Base-by-base conservation (phyloP, 768 basidiomycete genomes). In the Rubroboletus pulcherrimus region DNA sequence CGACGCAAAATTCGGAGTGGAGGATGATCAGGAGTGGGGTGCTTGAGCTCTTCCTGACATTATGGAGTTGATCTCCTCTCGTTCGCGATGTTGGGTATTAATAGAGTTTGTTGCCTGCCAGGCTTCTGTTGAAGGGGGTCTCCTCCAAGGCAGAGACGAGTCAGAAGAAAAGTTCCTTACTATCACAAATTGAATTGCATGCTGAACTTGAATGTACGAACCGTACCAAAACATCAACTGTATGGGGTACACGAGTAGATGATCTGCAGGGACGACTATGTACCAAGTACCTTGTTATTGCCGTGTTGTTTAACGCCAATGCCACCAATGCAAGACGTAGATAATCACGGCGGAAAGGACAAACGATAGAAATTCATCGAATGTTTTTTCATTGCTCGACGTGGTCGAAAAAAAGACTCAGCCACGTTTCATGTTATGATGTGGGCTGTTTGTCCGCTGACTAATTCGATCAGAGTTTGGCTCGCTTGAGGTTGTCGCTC, bases 221-320 rank as follows among this genome's bases (percentile, higher is more conserved):
- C 69, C 61, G 64, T 60, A 65, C 59, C 60, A 69, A 71, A 61
- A 62, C 60, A 71, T 62, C 67, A 60, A 68, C 73, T 66, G 63
- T 75, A 78, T 82, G 80, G 81, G 77, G 37, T 59, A 44, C 57
- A 66, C 75, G 73, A 79, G 79, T 71, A 71, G 79, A 84, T 77
- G 78, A 77, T 85, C 84, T 85, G 82, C 81, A 72, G 71, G 73
- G 68, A 67, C 61, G 63, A 58, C 56, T 21, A 24, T 42, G 54
- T 61, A 60, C 51, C 14, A 46, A 46, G 60, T 62, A 64, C 61
- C 12, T 77, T 53, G 10, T 48, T 87, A 61, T 87, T 56, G 84
- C 84, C 83, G 77, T 69, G 80, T 78, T 63, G 85, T 87, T 87
- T 87, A 87, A 85, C 85, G 78, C 73, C 80, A 68, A 70, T 73